Evolutionary conservation across 768 basidiomycete species (phyloP).

Genomic region (Boletus edulis): DNA sequence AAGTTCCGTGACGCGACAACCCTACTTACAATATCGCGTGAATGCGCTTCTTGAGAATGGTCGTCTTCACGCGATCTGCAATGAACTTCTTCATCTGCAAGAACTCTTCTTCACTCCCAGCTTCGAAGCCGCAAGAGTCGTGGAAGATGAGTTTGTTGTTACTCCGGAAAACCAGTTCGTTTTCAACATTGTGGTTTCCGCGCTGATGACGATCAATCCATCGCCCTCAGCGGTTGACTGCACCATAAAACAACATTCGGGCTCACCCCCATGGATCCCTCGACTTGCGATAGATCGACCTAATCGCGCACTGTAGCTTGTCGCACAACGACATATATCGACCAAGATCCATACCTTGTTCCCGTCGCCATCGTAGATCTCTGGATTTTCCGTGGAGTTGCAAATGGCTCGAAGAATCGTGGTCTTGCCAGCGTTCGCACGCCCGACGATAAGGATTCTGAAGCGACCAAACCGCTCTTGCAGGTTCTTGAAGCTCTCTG

Average conservation of each 20-base stretch:
- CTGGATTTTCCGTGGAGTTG: neutral
- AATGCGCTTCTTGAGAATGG: neutral
- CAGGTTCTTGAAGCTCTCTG: neutral
- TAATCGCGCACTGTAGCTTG: neutral
- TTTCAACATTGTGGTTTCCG: neutral
- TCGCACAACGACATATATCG: neutral
- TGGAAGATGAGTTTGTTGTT: constrained; percentile 3
- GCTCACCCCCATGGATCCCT: neutral
- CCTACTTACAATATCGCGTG: constrained; percentile 1
- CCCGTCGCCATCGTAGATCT: constrained; percentile 2
- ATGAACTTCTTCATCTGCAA: constrained; percentile 1
- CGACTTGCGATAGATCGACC: constrained; percentile 2
- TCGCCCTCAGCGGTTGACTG: neutral
- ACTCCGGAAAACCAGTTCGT: constrained; percentile 1
- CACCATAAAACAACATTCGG: too few relatives aligned
- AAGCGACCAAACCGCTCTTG: neutral
- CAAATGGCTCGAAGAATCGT: constrained; percentile 5
- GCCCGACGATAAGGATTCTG: constrained; percentile 1
- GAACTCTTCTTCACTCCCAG: neutral
- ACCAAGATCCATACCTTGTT: neutral
- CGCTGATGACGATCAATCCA: neutral
- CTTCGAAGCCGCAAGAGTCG: neutral
- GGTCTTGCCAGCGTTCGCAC: constrained; percentile 8
- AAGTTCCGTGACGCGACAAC: neutral
- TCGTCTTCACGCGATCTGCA: neutral